phyloP scores from a whole-genome alignment of 306 rosid species.

The Casuarina cunninghamiana region DNA sequence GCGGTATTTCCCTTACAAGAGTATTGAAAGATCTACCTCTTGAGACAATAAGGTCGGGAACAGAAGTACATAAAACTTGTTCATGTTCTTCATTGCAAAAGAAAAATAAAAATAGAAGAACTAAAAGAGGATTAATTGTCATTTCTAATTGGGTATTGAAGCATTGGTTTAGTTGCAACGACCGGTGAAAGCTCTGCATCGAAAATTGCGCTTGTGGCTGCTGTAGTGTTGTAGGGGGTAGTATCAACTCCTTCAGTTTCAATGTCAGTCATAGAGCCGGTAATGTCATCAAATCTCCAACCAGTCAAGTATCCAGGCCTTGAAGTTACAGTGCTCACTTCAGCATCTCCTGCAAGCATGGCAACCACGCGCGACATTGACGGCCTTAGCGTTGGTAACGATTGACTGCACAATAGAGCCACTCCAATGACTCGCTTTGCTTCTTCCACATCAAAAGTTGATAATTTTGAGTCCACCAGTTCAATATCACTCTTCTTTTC shows the following conservation, averaged over 20 bases:
- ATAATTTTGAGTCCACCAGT: constrained; percentile 48
- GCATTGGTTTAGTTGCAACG: constrained; percentile 27
- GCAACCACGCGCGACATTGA: constrained; percentile 74
- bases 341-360: constrained; percentile 68
- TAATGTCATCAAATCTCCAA: constrained; percentile 58
- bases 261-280: constrained; percentile 18
- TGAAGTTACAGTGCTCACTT: constrained; percentile 50
- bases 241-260: constrained; percentile 31
- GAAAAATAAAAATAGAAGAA: too few relatives aligned
- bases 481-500: constrained; percentile 42
- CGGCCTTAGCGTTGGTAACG: constrained; percentile 59
- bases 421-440: constrained; percentile 45
- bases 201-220: constrained; percentile 35
- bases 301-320: constrained; percentile 69
- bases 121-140: constrained; percentile 10
- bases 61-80: not conserved
- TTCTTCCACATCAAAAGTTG: constrained; percentile 47
- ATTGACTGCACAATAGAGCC: constrained; percentile 64
- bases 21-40: not conserved
- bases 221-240: constrained; percentile 30
- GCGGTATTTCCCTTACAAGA: too few relatives aligned
- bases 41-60: not conserved
- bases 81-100: not conserved
- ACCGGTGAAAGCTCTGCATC: constrained; percentile 28
- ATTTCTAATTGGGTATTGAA: constrained; percentile 25